Base-by-base conservation (phyloP, 2,329 filamentous ascomycete genomes). In the Whalleya microplaca region DNA sequence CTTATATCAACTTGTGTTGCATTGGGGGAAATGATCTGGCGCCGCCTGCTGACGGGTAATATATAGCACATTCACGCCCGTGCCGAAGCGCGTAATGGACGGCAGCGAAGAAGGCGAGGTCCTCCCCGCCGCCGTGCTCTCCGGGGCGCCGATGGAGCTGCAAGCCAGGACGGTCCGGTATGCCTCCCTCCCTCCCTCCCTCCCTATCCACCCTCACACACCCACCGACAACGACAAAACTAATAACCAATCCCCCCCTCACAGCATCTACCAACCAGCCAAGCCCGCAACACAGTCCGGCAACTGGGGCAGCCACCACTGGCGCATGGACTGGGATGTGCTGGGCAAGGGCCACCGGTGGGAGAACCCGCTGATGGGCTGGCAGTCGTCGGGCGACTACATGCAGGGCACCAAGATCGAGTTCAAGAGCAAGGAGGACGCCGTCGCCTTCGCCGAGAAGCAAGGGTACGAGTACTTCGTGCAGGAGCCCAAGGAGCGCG, bases 401-500 rank as follows among this genome's bases (percentile, higher is more conserved):
- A 95, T 99, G 92, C 93, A 99, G 76, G 94, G 92, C 70, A 96
- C 92, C 47, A 85, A 92, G 73, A 77, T 99, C 69, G 88, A 88
- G 75, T 99, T 99, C 84, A 90, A 90, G 76, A 84, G 81, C 68
- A 98, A 96, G 82, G 92, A 98, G 73, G 94, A 96, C 67, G 95
- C 95, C 64, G 94, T 99, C 69, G 80, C 83, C 56, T 99, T 99
- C 72, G 95, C 96, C 21, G 90, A 98, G 80, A 99, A 98, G 84
- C 95, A 99, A 76, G 95, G 96, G 37, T 99, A 99, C 73, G 94
- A 99, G 74, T 99, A 96, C 77, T 98, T 95, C 74, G 93, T 99
- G 21, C 95, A 98, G 81, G 95, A 98, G 78, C 94, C 95, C 37
- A 96, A 97, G 71, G 85, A 86, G 76, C 87, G 95, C 72, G 90